Percentiles rank a stretch among this genome's conserved stretches.
phyloP scores from a whole-genome alignment of 306 rosid genomes.

The Acacia acuminata region DNA sequence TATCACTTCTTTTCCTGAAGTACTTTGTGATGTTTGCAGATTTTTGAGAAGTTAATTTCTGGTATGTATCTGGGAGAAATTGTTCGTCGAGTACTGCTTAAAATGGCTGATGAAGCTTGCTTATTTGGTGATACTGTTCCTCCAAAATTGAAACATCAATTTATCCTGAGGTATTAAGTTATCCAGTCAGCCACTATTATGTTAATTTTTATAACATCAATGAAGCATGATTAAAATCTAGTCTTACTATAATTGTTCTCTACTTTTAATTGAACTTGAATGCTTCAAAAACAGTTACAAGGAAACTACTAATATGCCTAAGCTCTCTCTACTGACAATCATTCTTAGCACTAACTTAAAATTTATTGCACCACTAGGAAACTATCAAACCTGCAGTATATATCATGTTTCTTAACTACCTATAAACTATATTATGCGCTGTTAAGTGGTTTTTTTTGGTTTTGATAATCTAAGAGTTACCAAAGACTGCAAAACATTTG shows the following conservation, averaged over 20 bases:
- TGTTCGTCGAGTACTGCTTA: constrained; percentile 59
- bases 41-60: constrained; percentile 70
- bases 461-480: background rate
- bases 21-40: constrained; percentile 38
- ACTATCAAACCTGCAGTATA: background rate
- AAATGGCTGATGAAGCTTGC: constrained; percentile 73
- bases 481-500: background rate
- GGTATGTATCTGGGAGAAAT: constrained; percentile 80
- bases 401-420: background rate
- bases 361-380: background rate
- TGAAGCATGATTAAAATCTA: background rate
- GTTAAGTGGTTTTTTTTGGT: background rate
- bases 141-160: constrained; percentile 54
- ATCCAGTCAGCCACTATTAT: background rate
- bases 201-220: background rate
- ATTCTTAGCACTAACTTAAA: too few relatives aligned
- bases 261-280: background rate
- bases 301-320: background rate
- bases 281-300: background rate
- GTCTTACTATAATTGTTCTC: background rate
- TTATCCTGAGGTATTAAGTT: constrained; percentile 51
- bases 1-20: background rate
- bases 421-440: background rate
- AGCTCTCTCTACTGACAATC: background rate
- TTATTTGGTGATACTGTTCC: constrained; percentile 66